Percentiles rank a stretch among this genome's conserved stretches.
phyloP scores from a whole-genome alignment of 495 filamentous ascomycete species.

The Penicillium tannophilum region DNA sequence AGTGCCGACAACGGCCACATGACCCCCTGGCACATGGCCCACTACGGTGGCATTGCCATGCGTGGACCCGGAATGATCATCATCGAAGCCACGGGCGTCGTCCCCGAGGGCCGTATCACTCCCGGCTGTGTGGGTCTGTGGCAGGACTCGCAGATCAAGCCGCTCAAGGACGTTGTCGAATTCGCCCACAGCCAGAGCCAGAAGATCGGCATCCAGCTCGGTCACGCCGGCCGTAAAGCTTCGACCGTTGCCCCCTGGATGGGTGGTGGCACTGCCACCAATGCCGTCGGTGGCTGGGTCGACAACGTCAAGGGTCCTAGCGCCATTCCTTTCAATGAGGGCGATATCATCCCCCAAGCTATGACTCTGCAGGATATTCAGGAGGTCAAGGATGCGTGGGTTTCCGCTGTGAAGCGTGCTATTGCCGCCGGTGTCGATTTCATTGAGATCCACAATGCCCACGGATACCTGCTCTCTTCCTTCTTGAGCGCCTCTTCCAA shows the following conservation, averaged over 20 bases:
- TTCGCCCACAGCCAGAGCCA: slow-evolving; percentile 73
- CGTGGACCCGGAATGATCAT: slow-evolving; percentile 70
- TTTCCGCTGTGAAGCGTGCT: slow-evolving; percentile 55
- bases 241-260: slow-evolving; percentile 69
- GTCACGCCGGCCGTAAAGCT: slow-evolving; percentile 76
- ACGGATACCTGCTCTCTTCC: slow-evolving; percentile 66
- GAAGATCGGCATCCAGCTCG: slow-evolving; percentile 74
- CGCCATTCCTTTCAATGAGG: slow-evolving; percentile 55
- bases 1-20: slow-evolving; percentile 63
- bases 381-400: slow-evolving; percentile 58
- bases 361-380: slow-evolving; percentile 61
- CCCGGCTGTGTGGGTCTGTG: slow-evolving; percentile 73
- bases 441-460: slow-evolving; percentile 60
- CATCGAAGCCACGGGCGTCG: slow-evolving; percentile 73
- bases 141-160: slow-evolving; percentile 71
- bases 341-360: slow-evolving; percentile 52
- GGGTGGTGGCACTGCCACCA: slow-evolving; percentile 49
- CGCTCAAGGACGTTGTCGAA: slow-evolving; percentile 61
- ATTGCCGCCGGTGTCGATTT: slow-evolving; percentile 61
- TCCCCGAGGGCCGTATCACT: slow-evolving; percentile 74
- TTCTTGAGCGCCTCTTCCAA: slow-evolving; percentile 69
- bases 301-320: slow-evolving; percentile 58
- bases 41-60: slow-evolving; percentile 59
- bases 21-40: slow-evolving; percentile 64
- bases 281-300: slow-evolving; percentile 64